A percentile compares a stretch with the other conserved stretches of the same genome.
Conservation (phyloP, 2,329 filamentous ascomycete species). For the Emergomyces orientalis region DNA sequence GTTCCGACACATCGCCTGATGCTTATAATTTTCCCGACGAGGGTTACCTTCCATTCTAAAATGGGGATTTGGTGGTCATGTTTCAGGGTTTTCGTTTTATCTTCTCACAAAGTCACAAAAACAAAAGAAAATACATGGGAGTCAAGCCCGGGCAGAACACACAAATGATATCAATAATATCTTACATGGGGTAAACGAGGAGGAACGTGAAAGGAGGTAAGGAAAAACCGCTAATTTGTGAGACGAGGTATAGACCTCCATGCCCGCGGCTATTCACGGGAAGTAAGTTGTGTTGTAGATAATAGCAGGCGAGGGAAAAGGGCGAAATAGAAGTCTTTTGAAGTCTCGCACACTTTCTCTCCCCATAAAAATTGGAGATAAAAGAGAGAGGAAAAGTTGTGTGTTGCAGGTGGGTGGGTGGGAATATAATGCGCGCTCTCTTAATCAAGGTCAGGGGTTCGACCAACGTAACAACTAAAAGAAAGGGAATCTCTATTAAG, state of each 20-base stretch:
- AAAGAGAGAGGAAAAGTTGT: neutral
- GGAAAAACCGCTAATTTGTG: neutral
- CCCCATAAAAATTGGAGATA: neutral
- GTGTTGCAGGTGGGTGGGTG: neutral
- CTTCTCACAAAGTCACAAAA: neutral
- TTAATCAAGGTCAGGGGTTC: neutral
- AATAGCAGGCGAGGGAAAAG: neutral
- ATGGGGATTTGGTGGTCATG: neutral
- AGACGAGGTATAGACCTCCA: conserved; percentile 2
- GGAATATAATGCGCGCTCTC: neutral
- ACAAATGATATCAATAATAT: conserved; percentile 3
- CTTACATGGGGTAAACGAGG: neutral
- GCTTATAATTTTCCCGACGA: neutral
- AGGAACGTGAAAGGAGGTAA: neutral
- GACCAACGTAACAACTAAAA: neutral
- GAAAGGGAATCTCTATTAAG: conserved; percentile 3
- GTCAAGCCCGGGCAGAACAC: neutral
- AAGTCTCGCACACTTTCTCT: neutral
- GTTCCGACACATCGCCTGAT: neutral
- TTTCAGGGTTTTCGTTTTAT: no score
- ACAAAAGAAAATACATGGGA: conserved; percentile 3
- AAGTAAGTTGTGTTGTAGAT: neutral
- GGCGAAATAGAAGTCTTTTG: neutral
- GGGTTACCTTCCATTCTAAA: neutral
- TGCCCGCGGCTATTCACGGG: neutral